Evolutionary conservation across 345 rosid genomes (phyloP).

Genomic region (Lepidium sativum): DNA sequence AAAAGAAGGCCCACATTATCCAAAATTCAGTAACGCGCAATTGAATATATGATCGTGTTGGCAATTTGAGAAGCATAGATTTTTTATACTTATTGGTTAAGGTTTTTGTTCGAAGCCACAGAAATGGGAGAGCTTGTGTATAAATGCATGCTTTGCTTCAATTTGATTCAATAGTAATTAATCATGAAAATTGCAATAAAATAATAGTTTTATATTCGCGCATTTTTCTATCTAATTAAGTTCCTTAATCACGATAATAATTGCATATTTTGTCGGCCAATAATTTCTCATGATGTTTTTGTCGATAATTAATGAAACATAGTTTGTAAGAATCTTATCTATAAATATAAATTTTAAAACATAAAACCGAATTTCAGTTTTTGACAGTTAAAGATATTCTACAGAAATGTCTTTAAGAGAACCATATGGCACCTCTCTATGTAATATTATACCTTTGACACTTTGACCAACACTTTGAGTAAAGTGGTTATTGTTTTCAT

Average conservation of each 20-base stretch:
- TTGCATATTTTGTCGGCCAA: constrained; percentile 27
- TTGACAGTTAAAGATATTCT: constrained; percentile 21
- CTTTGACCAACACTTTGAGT: constrained; percentile 12
- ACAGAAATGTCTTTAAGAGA: constrained; percentile 1
- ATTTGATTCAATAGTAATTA: constrained; percentile 8
- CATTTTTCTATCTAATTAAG: neutral
- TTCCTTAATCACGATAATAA: constrained; percentile 1
- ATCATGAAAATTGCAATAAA: neutral
- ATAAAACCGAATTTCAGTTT: constrained; percentile 4
- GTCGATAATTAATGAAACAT: neutral
- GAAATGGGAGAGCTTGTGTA: constrained; percentile 1
- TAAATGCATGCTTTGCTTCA: constrained; percentile 18
- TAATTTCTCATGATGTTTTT: constrained; percentile 1
- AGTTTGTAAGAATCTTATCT: constrained; percentile 13
- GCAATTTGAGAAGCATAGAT: constrained; percentile 8
- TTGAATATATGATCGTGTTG: constrained; percentile 17
- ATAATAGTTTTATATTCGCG: neutral
- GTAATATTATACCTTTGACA: neutral
- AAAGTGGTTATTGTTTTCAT: neutral
- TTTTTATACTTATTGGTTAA: constrained; percentile 12
- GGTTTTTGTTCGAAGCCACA: constrained; percentile 22
- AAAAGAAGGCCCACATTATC: constrained; percentile 10
- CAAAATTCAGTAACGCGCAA: neutral
- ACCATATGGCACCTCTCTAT: neutral
- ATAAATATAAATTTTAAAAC: too few relatives aligned